Percentiles rank a stretch among this genome's conserved stretches.
Conservation (phyloP, 352 stramenopile species). For the Phytophthora idaei region DNA sequence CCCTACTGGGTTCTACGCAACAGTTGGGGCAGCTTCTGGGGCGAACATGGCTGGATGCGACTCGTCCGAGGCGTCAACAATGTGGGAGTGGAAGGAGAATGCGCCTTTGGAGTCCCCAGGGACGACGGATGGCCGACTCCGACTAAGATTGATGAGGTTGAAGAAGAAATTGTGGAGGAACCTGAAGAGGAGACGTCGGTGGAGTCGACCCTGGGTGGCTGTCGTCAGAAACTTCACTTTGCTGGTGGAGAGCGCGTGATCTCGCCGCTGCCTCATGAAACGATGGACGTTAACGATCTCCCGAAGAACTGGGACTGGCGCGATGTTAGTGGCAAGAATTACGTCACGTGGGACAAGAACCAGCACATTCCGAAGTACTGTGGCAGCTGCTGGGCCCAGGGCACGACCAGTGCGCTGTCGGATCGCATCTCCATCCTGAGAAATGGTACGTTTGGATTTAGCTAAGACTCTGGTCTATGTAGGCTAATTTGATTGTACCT, state of each 20-base stretch:
- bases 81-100: conserved; percentile 93
- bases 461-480: background rate
- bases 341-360: conserved; percentile 98
- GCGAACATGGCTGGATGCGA: conserved; percentile 96
- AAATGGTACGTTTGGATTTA: conserved; percentile 57
- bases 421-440: conserved; percentile 92
- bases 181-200: conserved; percentile 23
- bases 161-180: conserved; percentile 25
- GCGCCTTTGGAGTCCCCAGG: conserved; percentile 90
- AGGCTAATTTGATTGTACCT: background rate
- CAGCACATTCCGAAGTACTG: conserved; percentile 97
- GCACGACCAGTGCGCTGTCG: conserved; percentile 86
- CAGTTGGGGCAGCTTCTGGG: conserved; percentile 95
- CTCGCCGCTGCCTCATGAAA: conserved; percentile 76
- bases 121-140: conserved; percentile 79
- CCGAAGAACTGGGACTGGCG: conserved; percentile 95
- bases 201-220: conserved; percentile 42
- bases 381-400: conserved; percentile 93
- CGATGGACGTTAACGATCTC: conserved; percentile 78
- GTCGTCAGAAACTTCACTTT: conserved; percentile 72
- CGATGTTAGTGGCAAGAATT: conserved; percentile 94
- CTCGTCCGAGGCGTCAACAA: conserved; percentile 93
- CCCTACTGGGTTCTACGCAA: conserved; percentile 97
- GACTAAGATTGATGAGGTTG: conserved; percentile 32
- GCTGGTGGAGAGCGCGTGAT: conserved; percentile 69